A percentile compares a stretch with the other conserved stretches of the same genome.
Evolutionary conservation across 495 filamentous ascomycete species (phyloP).

Genomic region (Talaromyces stipitatus): DNA sequence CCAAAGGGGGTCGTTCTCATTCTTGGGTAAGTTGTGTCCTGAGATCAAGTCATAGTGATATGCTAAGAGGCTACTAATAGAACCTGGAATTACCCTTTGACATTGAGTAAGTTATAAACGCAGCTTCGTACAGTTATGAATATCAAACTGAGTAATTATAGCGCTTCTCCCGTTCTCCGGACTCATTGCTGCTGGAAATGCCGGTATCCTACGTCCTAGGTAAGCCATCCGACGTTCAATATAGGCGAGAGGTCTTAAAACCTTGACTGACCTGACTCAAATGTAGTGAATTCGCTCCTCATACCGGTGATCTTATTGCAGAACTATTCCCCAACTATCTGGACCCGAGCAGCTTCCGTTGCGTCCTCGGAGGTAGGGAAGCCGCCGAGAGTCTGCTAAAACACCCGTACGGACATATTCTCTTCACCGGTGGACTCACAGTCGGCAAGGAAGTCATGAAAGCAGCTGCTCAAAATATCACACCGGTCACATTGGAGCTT

Average conservation of each 20-base stretch:
- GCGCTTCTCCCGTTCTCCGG: constrained; percentile 66
- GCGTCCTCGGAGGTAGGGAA: constrained; percentile 65
- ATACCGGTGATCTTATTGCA: constrained; percentile 63
- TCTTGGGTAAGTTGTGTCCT: constrained; percentile 47
- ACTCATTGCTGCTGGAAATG: constrained; percentile 80
- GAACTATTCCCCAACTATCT: constrained; percentile 62
- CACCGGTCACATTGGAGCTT: constrained; percentile 74
- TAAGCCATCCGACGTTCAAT: constrained; percentile 52
- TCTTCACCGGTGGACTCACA: constrained; percentile 68
- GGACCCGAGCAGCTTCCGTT: constrained; percentile 57
- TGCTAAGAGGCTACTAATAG: neutral
- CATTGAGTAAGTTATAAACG: constrained; percentile 31
- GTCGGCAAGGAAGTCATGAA: constrained; percentile 75
- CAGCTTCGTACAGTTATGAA: neutral
- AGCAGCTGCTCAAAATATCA: constrained; percentile 83
- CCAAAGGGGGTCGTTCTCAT: constrained; percentile 72
- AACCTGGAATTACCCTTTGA: constrained; percentile 79
- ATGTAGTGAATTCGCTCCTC: constrained; percentile 55
- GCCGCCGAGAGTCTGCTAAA: constrained; percentile 72
- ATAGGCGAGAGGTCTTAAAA: neutral
- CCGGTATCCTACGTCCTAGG: constrained; percentile 47
- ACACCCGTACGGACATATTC: constrained; percentile 86
- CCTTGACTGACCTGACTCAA: neutral
- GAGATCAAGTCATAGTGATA: neutral
- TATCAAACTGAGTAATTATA: neutral